Evolutionary conservation across 169 alveolate species (phyloP), one percentile per base, ranked within the genome.

Genomic region (Eimeria tenella): DNA sequence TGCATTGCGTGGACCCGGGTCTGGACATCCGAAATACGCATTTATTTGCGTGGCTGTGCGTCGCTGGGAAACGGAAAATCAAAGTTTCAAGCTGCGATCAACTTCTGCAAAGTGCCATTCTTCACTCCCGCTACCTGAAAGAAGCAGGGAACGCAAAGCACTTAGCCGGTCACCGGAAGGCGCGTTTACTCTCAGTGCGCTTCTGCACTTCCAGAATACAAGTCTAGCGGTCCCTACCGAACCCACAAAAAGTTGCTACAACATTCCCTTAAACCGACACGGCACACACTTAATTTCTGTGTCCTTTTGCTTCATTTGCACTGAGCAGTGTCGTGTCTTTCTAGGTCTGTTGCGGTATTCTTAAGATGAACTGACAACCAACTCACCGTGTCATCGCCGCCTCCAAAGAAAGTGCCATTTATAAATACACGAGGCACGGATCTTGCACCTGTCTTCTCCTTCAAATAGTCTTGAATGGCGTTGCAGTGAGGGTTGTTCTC

Each of bases 401-500:
- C 97, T 10, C 97, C 97, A n/a, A 96, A 70, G 81, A 77, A 96
- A 31, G 89, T 56, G 5, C 97, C 96, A 6, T 70, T 82, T 13
- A 95, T 71, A 89, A 96, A 96, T 13, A 96, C 97, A 52, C 96
- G 95, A 5, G 97, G 97, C 17, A 96, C 97, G n/a, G 97, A 84
- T 42, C 97, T 84, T 19, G 92, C 93, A 4, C 97, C 97, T 25
- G 97, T 95, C 23, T 91, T 50, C 21, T 94, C 53, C 68, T 58
- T 19, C 65, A 96, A 58, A 83, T 95, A 96, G 50, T 95, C 91
- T 84, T 96, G 96, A 56, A 96, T 95, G 49, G 82, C 97, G 8
- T 86, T 91, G 62, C 88, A 70, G 86, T 93, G 79, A 4, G 91
- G 93, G 21, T 86, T 86, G 42, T 73, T 58, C 62, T 96, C 97